Percentiles rank a stretch among this genome's conserved stretches.
These are phyloP conservation scores for Alliaria petiolata DNA, from an alignment of 345 rosid genomes.

Conservation along the genomic window DNA sequence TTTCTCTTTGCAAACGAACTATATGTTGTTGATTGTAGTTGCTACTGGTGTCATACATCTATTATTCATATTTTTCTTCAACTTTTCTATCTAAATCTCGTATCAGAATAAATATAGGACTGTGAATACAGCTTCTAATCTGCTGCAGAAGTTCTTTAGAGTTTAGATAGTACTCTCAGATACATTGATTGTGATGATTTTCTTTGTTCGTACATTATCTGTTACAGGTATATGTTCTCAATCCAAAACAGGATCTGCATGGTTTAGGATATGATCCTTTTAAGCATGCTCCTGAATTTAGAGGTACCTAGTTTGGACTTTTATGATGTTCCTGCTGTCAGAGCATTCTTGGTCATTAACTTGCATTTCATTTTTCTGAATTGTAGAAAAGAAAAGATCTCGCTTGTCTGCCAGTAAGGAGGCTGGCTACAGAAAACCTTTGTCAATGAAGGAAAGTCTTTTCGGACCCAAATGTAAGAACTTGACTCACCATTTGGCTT, in stretches of 20 bases:
- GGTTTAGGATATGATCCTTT: constrained; percentile 95
- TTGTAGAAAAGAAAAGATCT: constrained; percentile 67
- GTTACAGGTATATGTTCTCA: constrained; percentile 60
- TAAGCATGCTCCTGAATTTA: constrained; percentile 94
- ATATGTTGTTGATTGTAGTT: background rate
- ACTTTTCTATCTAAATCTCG: background rate
- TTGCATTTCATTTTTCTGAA: constrained; percentile 10
- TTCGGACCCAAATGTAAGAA: constrained; percentile 78
- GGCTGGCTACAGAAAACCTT: constrained; percentile 45
- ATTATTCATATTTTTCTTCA: background rate
- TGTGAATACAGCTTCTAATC: background rate
- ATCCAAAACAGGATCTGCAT: constrained; percentile 88
- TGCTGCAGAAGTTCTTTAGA: background rate
- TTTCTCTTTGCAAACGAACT: constrained; percentile 8
- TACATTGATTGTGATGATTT: background rate
- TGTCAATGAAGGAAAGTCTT: constrained; percentile 60
- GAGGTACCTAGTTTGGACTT: constrained; percentile 51
- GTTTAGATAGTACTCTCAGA: background rate
- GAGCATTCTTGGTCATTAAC: constrained; percentile 18
- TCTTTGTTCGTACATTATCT: constrained; percentile 8
- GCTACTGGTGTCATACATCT: background rate
- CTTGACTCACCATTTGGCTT: constrained; percentile 13
- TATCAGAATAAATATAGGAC: background rate
- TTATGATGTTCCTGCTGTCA: constrained; percentile 10
- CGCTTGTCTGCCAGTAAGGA: constrained; percentile 48